phyloP scores from a whole-genome alignment of 768 basidiomycete genomes.

The Tulasnella sp. region DNA sequence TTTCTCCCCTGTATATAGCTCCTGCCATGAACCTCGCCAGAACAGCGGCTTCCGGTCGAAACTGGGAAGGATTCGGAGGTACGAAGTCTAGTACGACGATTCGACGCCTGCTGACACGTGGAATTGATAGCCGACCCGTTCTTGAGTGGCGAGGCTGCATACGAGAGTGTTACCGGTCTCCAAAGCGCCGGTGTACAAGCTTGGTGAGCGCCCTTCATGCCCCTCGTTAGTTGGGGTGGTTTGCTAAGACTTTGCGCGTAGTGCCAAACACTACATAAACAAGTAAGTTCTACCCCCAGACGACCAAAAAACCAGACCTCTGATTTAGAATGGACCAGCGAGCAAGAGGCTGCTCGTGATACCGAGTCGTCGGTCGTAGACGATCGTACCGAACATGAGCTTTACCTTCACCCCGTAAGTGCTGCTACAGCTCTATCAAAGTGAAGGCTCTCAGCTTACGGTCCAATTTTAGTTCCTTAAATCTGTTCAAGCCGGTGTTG shows the following conservation, averaged over 20 bases:
- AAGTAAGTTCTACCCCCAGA: conserved; percentile 14
- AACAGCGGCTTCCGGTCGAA: conserved; percentile 22
- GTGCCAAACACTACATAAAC: conserved; percentile 34
- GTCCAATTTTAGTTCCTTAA: conserved; percentile 25
- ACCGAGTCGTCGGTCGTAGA: conserved; percentile 26
- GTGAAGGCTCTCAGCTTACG: background rate
- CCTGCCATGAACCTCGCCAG: conserved; percentile 4
- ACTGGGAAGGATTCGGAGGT: conserved; percentile 33
- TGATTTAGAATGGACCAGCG: conserved; percentile 12
- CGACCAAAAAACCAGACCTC: background rate
- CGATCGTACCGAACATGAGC: conserved; percentile 28
- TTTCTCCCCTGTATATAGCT: background rate
- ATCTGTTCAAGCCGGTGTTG: conserved; percentile 41
- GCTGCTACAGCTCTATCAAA: background rate
- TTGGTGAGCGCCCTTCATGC: conserved; percentile 24
- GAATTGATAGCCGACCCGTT: conserved; percentile 32
- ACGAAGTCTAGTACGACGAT: background rate
- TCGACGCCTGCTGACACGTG: background rate
- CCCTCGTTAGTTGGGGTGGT: background rate
- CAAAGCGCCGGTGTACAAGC: conserved; percentile 35
- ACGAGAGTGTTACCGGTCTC: conserved; percentile 34
- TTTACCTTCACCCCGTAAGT: conserved; percentile 28
- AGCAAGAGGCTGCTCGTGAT: conserved; percentile 32
- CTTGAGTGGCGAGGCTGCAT: conserved; percentile 34
- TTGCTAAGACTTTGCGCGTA: background rate